Base-by-base conservation (phyloP, 1,284 basidiomycete genomes). In the Cryptococcus sp. region DNA sequence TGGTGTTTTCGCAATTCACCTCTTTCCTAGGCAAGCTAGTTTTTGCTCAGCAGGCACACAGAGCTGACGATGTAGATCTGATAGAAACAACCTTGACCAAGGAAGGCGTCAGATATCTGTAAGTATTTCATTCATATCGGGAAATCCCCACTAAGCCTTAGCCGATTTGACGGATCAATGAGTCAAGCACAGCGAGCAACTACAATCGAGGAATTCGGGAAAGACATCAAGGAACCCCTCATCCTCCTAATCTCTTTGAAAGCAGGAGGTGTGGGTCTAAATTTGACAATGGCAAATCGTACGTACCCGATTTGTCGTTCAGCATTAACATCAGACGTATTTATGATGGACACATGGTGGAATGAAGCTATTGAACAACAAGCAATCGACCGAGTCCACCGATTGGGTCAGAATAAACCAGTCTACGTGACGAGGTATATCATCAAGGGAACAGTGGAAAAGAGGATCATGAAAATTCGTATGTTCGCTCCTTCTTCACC, bases 301-400 rank as follows among this genome's bases (percentile, higher is more conserved):
- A 46, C 51, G 64, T 57, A n/a, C 0, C 16, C 4, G n/a, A 34
- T 44, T 9, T 16, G 10, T 21, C 14, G 39, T 19, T 10, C 14
- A 22, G 34, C 22, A 18, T 31, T 7, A 7, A 37, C 21, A n/a
- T 4, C 86, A 91, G 80, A 91, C 71, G 90, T 92, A 2, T 92
- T 89, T 72, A 90, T 93, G 88, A 91, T 93, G 88, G 91, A 94
- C 63, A 92, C 89, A 57, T 93, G 89, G 89, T 94, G 90, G 89
- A 93, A 92, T 69, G 83, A 88, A 22, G 90, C 90, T 0, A 86
- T 82, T 19, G 91, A 93, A 72, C 86, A 87, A 59, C 91, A 96
- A 80, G 91, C 79, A 1, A 77, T 78, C 45, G 79, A 81, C 60
- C 76, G 79, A 36, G 88, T 88, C 57, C 59, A 77, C 59, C 61